These are phyloP conservation scores for Penicillium italicum DNA, from an alignment of 2,329 filamentous ascomycete genomes.

Conservation along the genomic window DNA sequence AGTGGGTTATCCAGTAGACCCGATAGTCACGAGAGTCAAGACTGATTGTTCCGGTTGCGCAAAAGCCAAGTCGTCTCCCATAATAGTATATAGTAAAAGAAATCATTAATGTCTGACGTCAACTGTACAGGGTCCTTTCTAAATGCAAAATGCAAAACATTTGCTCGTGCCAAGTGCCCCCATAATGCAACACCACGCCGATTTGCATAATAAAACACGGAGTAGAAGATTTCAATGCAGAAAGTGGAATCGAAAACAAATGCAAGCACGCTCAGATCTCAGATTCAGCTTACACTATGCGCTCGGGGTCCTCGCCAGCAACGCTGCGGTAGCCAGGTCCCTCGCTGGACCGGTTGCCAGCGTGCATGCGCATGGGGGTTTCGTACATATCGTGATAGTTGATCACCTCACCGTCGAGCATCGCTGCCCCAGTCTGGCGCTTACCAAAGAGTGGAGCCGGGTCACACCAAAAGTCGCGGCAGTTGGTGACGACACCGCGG, in stretches of 20 bases:
- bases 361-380: conserved; percentile 64
- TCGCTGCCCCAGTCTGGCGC: conserved; percentile 67
- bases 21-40: neutral
- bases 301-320: conserved; percentile 38
- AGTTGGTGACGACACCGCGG: conserved; percentile 79
- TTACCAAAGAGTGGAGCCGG: conserved; percentile 74
- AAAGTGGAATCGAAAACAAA: neutral
- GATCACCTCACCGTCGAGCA: conserved; percentile 73
- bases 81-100: neutral
- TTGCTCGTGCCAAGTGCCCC: conserved; percentile 6
- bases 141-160: conserved; percentile 13
- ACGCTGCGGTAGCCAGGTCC: conserved; percentile 58
- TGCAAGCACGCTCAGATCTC: neutral
- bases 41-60: neutral
- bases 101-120: conserved; percentile 17
- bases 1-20: neutral
- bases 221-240: conserved; percentile 9
- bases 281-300: conserved; percentile 23
- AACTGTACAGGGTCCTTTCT: conserved; percentile 19
- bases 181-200: conserved; percentile 5
- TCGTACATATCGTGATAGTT: conserved; percentile 93
- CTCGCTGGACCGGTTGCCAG: conserved; percentile 43
- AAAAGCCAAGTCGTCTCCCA: neutral
- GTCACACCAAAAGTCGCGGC: conserved; percentile 95
- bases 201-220: conserved; percentile 3